phyloP scores from a whole-genome alignment of 257 asterid genomes.

The Catharanthus roseus region DNA sequence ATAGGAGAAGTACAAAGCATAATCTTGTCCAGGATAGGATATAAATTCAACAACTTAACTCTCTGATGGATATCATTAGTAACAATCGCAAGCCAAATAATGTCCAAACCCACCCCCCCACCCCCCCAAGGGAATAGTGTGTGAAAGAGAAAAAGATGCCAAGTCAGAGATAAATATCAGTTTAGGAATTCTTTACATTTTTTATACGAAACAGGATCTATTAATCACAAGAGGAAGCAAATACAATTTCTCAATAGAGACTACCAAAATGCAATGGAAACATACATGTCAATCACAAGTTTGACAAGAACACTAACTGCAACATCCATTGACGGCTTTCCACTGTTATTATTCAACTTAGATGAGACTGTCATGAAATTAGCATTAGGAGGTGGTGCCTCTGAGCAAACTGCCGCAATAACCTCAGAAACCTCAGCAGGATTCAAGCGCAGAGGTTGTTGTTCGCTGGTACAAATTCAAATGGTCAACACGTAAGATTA shows the following conservation, averaged over 20 bases:
- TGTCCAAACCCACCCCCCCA: too few species aligned
- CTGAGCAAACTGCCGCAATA: slow-evolving; percentile 96
- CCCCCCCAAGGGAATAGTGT: too few species aligned
- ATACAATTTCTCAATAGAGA: slow-evolving; percentile 1
- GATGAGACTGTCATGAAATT: slow-evolving; percentile 72
- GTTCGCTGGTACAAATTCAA: slow-evolving; percentile 67
- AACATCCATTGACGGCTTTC: slow-evolving; percentile 95
- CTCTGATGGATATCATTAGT: neutral
- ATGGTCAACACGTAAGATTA: slow-evolving; percentile 19
- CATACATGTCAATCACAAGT: slow-evolving; percentile 98
- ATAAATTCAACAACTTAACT: neutral
- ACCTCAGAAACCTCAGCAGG: slow-evolving; percentile 96
- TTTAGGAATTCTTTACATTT: neutral
- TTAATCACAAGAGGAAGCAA: neutral
- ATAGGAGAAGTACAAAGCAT: neutral
- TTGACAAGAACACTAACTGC: slow-evolving; percentile 98
- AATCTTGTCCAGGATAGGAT: neutral
- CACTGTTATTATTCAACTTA: slow-evolving; percentile 64
- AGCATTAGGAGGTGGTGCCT: slow-evolving; percentile 59
- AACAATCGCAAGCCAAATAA: neutral
- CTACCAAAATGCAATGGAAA: slow-evolving; percentile 21
- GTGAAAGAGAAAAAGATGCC: neutral
- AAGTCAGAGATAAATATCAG: slow-evolving; percentile 1
- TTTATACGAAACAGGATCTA: neutral
- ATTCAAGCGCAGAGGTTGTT: slow-evolving; percentile 90